A percentile compares a stretch with the other conserved stretches of the same genome.
Conservation (phyloP, 1,284 basidiomycete species). For the Ustanciosporium gigantosporum region DNA sequence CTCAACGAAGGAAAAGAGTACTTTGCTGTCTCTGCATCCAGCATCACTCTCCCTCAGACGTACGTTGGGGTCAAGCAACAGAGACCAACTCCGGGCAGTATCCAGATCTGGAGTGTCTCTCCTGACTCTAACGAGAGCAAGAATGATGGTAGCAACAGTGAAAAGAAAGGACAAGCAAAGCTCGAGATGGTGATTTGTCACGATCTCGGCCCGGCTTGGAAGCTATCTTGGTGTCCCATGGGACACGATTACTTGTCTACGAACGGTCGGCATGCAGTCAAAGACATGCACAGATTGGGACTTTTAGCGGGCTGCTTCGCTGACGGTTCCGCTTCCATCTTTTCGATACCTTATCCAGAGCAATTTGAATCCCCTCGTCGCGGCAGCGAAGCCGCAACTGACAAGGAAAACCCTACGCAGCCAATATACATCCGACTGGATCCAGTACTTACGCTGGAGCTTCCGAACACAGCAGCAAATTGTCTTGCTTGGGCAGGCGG, state of each 20-base stretch:
- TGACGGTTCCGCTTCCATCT: conserved; percentile 31
- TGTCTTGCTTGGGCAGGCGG: conserved; percentile 34
- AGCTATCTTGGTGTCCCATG: conserved; percentile 28
- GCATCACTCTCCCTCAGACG: conserved; percentile 8
- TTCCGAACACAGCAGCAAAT: conserved; percentile 8
- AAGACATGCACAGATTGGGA: conserved; percentile 5
- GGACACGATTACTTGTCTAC: conserved; percentile 13
- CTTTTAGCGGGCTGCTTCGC: conserved; percentile 36
- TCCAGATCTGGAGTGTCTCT: conserved; percentile 44
- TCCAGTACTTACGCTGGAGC: conserved; percentile 13
- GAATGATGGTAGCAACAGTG: too few species aligned
- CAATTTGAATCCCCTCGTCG: neutral
- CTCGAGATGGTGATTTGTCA: conserved; percentile 34
- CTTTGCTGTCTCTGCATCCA: conserved; percentile 26
- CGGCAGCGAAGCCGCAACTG: too few species aligned
- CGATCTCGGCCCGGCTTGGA: conserved; percentile 16
- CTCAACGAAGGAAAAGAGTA: conserved; percentile 31
- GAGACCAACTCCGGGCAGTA: conserved; percentile 3
- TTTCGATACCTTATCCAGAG: conserved; percentile 25
- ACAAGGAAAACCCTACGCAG: neutral
- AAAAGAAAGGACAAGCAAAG: conserved; percentile 14
- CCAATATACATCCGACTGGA: conserved; percentile 13
- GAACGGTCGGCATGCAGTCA: neutral
- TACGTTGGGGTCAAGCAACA: conserved; percentile 13
- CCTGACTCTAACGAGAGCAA: conserved; percentile 7